phyloP scores from a whole-genome alignment of 140 eudicot species.

The Oenanthe javanica region DNA sequence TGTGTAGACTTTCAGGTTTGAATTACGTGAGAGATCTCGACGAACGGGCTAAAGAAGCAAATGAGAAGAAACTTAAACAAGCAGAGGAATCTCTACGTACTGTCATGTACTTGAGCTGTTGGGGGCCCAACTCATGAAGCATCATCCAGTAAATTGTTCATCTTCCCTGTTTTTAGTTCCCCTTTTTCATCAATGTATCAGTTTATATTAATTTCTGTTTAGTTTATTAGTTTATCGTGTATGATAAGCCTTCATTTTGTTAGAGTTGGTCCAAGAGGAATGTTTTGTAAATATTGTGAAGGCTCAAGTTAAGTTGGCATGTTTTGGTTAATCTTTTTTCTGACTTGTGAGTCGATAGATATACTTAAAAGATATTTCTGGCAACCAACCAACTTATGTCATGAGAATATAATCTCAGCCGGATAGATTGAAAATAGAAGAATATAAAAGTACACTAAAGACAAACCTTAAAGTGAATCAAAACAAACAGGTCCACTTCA shows the following conservation, averaged over 20 bases:
- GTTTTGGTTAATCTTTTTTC: too few species aligned
- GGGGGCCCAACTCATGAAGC: not conserved
- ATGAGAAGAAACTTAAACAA: not conserved
- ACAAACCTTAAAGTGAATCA: not conserved
- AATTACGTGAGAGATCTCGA: not conserved
- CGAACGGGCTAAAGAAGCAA: not conserved
- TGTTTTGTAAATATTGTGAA: not conserved
- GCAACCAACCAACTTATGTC: too few species aligned
- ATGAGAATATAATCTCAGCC: not conserved
- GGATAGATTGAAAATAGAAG: not conserved
- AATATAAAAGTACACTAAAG: not conserved
- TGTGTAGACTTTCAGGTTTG: not conserved
- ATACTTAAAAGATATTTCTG: too few species aligned
- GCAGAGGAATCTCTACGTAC: constrained; percentile 9
- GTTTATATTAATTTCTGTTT: not conserved
- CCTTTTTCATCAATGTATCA: not conserved
- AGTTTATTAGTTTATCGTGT: too few species aligned
- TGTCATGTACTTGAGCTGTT: constrained; percentile 9
- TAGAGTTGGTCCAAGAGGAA: not conserved
- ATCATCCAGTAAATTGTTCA: not conserved
- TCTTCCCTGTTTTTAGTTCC: not conserved
- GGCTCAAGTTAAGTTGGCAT: too few species aligned
- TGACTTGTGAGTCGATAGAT: too few species aligned
- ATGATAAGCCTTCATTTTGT: not conserved
- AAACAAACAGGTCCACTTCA: not conserved